These are phyloP conservation scores for Metschnikowia lunata DNA, from an alignment of 805 yeast species.

Conservation along the genomic window DNA sequence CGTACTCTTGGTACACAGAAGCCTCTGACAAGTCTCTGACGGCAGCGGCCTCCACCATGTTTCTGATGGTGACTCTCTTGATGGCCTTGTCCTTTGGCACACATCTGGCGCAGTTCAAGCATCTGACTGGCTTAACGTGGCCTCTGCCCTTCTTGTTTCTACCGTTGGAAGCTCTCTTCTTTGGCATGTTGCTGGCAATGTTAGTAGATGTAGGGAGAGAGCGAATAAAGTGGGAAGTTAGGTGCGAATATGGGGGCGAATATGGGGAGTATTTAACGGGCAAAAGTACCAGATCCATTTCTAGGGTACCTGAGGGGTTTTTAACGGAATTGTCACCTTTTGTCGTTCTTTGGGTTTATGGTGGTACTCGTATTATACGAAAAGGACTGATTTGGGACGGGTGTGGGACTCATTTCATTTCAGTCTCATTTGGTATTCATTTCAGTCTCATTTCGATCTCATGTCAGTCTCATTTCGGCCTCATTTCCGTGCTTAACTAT, in stretches of 20 bases:
- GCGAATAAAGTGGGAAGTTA: neutral
- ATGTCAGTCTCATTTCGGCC: too few species aligned
- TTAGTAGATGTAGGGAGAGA: slow-evolving; percentile 10
- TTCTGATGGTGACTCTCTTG: slow-evolving; percentile 99
- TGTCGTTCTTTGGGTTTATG: too few species aligned
- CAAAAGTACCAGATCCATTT: too few species aligned
- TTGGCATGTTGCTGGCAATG: slow-evolving; percentile 72
- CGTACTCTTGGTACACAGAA: slow-evolving; percentile 98
- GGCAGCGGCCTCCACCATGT: slow-evolving; percentile 99
- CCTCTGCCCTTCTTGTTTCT: slow-evolving; percentile 99
- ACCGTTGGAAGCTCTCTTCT: slow-evolving; percentile 99
- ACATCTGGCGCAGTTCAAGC: slow-evolving; percentile 99
- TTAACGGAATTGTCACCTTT: too few species aligned
- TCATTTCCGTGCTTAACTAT: too few species aligned
- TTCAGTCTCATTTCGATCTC: too few species aligned
- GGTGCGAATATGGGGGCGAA: neutral
- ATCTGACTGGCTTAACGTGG: slow-evolving; percentile 99
- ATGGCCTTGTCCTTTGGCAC: slow-evolving; percentile 99
- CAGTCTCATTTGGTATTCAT: too few species aligned
- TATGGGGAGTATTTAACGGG: too few species aligned
- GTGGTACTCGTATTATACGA: too few species aligned
- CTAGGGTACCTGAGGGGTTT: too few species aligned
- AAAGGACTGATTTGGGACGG: too few species aligned
- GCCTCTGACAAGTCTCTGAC: slow-evolving; percentile 99
- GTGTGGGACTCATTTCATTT: too few species aligned